Evolutionary conservation across 1,139 yeast genomes (phyloP).

Genomic region (Barnettozyma hawaiiensis): DNA sequence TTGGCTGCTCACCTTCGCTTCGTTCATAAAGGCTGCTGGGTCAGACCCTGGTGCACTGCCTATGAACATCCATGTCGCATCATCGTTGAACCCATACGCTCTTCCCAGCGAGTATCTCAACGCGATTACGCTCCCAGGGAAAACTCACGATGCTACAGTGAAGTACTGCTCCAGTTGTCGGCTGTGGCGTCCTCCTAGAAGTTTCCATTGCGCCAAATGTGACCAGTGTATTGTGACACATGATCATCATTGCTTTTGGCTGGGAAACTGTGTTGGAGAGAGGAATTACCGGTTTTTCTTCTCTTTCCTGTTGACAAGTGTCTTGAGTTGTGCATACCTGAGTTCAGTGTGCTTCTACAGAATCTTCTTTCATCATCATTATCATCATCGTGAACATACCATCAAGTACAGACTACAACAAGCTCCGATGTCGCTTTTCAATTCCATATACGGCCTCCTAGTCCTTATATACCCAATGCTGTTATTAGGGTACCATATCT

Average conservation of each 20-base stretch:
- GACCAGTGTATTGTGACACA: slow-evolving; percentile 51
- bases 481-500: slow-evolving; percentile 48
- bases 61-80: slow-evolving; percentile 51
- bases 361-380: slow-evolving; percentile 35
- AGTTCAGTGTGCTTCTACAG: slow-evolving; percentile 32
- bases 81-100: slow-evolving; percentile 21
- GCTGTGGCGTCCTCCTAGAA: slow-evolving; percentile 64
- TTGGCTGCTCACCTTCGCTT: slow-evolving; percentile 44
- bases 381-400: slow-evolving; percentile 35
- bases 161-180: slow-evolving; percentile 58
- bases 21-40: slow-evolving; percentile 50
- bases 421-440: slow-evolving; percentile 37
- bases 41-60: slow-evolving; percentile 75
- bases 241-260: slow-evolving; percentile 82
- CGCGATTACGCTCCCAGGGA: slow-evolving; percentile 42
- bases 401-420: slow-evolving; percentile 27
- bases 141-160: slow-evolving; percentile 37
- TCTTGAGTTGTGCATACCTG: slow-evolving; percentile 24
- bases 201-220: slow-evolving; percentile 67
- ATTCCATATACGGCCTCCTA: slow-evolving; percentile 37
- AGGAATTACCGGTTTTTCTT: slow-evolving; percentile 60
- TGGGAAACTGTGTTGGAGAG: slow-evolving; percentile 73
- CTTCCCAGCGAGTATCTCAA: slow-evolving; percentile 64
- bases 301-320: slow-evolving; percentile 37
- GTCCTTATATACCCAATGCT: slow-evolving; percentile 49